These are phyloP conservation scores for Amauroascus verrucosus DNA, from an alignment of 2,329 filamentous ascomycete species.

Conservation along the genomic window DNA sequence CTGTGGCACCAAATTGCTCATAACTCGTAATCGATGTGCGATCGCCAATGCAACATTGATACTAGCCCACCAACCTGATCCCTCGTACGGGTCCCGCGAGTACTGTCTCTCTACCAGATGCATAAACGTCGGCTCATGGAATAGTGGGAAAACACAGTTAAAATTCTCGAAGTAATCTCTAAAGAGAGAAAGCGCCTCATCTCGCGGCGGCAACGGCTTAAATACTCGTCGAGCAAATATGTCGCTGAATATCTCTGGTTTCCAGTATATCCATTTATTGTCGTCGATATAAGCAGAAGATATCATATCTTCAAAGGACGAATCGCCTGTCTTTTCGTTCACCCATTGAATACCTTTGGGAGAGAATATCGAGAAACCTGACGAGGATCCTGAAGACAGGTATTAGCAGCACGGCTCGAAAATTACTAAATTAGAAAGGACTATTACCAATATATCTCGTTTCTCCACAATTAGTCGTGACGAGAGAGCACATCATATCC, in stretches of 20 bases:
- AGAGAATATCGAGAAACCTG: constrained; percentile 96
- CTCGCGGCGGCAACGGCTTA: constrained; percentile 69
- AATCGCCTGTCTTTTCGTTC: constrained; percentile 93
- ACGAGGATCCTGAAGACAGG: constrained; percentile 67
- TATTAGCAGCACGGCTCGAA: neutral
- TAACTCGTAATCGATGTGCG: constrained; percentile 79
- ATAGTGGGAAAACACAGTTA: constrained; percentile 96
- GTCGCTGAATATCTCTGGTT: constrained; percentile 91
- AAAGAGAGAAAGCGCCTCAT: constrained; percentile 77
- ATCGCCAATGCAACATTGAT: constrained; percentile 92
- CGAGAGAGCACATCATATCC: constrained; percentile 97
- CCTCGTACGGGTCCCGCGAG: constrained; percentile 81
- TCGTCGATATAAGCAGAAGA: constrained; percentile 81
- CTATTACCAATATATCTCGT: constrained; percentile 85
- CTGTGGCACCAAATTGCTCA: constrained; percentile 83
- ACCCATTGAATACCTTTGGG: constrained; percentile 98
- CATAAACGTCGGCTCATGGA: constrained; percentile 98
- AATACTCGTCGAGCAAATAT: constrained; percentile 80
- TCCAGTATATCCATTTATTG: constrained; percentile 95
- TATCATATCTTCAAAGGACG: constrained; percentile 90
- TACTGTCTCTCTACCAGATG: constrained; percentile 92
- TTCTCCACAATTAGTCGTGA: constrained; percentile 90
- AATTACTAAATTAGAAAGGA: neutral
- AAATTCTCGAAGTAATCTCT: constrained; percentile 97
- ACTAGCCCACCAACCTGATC: constrained; percentile 97